Conservation (phyloP, 1,284 basidiomycete genomes). For the Irpex sp. region DNA sequence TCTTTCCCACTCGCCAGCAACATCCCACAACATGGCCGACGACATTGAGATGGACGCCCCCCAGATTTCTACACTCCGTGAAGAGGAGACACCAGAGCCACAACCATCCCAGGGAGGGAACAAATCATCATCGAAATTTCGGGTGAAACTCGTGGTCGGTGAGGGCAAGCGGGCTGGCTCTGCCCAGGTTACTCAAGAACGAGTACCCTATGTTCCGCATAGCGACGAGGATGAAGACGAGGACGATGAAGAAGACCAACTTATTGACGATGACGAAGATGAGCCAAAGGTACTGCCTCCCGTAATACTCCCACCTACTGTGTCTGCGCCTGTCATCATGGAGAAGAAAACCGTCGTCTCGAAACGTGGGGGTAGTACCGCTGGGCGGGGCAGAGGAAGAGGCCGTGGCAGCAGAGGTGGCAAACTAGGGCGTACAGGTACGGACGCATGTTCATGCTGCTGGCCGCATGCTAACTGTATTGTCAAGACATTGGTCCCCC, state of each 20-base stretch:
- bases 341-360: conserved; percentile 8
- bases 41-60: conserved; percentile 70
- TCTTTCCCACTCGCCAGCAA: conserved; percentile 1
- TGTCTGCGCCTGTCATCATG: conserved; percentile 3
- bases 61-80: conserved; percentile 70
- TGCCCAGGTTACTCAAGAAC: conserved; percentile 11
- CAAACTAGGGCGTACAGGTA: conserved; percentile 6
- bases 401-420: conserved; percentile 10
- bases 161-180: conserved; percentile 37
- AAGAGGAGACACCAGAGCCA: conserved; percentile 67
- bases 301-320: neutral
- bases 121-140: conserved; percentile 37
- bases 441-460: neutral
- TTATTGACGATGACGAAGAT: conserved; percentile 69
- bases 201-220: neutral
- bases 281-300: conserved; percentile 17
- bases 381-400: conserved; percentile 10
- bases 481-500: conserved; percentile 1
- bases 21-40: conserved; percentile 23
- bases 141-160: conserved; percentile 48
- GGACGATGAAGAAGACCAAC: conserved; percentile 64
- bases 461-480: neutral
- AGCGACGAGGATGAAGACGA: conserved; percentile 57
- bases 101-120: conserved; percentile 21
- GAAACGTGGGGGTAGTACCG: conserved; percentile 10